Evolutionary conservation across 495 filamentous ascomycete species (phyloP).

Genomic region (Aspergillus biplanus): DNA sequence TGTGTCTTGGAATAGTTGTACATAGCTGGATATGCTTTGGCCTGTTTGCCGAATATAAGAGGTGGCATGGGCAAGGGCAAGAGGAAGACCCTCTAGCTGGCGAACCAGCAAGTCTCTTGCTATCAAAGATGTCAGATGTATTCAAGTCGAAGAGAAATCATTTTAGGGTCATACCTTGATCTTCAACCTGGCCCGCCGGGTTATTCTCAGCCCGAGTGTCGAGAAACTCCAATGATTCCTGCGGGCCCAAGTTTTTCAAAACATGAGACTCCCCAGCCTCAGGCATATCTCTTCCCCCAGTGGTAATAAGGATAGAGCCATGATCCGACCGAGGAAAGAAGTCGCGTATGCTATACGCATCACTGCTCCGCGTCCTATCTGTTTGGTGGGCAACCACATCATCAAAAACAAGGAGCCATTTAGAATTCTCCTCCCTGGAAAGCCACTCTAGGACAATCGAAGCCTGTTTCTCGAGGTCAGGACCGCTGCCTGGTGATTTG

Average conservation of each 20-base stretch:
- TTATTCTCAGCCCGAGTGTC: not conserved
- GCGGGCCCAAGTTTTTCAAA: not conserved
- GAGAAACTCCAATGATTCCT: not conserved
- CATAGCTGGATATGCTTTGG: not conserved
- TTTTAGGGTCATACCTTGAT: not conserved
- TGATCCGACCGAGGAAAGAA: not conserved
- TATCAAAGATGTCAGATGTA: not conserved
- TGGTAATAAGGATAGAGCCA: not conserved
- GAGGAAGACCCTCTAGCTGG: not conserved
- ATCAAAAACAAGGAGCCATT: not conserved
- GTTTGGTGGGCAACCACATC: not conserved
- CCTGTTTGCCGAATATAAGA: not conserved
- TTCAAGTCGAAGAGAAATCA: not conserved
- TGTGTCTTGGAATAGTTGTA: not conserved
- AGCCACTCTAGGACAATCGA: not conserved
- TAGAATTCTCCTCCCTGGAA: constrained; percentile 2
- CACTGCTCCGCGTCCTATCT: not conserved
- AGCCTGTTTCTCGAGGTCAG: not conserved
- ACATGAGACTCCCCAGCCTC: not conserved
- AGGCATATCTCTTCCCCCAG: not conserved
- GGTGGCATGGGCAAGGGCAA: not conserved
- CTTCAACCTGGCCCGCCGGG: not conserved
- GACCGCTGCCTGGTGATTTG: not conserved
- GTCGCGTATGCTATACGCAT: not conserved
- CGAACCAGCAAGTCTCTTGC: not conserved